These are phyloP conservation scores for Sphagnum magellanicum DNA, from an alignment of 228 moss, liverwort and hornwort species.

Conservation along the genomic window DNA sequence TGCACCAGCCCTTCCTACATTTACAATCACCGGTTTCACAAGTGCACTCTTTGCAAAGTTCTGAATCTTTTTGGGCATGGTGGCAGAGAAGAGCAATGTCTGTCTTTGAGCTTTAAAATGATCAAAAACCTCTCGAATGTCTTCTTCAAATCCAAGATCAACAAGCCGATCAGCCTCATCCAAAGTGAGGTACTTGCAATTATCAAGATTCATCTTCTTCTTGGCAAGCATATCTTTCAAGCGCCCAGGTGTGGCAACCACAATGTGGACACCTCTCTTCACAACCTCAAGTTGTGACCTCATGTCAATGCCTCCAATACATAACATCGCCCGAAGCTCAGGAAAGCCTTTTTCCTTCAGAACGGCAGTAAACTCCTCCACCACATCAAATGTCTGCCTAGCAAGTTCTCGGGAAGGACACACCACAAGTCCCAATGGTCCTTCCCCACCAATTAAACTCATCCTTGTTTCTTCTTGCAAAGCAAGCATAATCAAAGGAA, in stretches of 20 bases:
- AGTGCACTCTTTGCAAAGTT: conserved; percentile 92
- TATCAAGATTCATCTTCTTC: conserved; percentile 87
- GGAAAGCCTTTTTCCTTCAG: conserved; percentile 68
- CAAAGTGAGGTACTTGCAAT: conserved; percentile 75
- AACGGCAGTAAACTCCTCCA: conserved; percentile 78
- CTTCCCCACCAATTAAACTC: conserved; percentile 56
- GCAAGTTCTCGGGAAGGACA: conserved; percentile 95
- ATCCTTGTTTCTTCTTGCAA: conserved; percentile 66
- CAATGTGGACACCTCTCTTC: conserved; percentile 86
- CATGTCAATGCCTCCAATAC: conserved; percentile 96
- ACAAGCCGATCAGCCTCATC: conserved; percentile 93
- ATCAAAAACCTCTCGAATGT: conserved; percentile 91
- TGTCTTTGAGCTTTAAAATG: conserved; percentile 89
- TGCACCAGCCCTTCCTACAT: conserved; percentile 93
- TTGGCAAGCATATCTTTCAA: conserved; percentile 93
- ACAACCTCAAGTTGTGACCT: conserved; percentile 86
- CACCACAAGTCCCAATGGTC: conserved; percentile 81
- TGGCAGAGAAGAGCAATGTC: conserved; percentile 89
- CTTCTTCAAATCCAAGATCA: conserved; percentile 94
- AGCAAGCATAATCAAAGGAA: conserved; percentile 85
- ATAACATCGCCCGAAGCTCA: conserved; percentile 85
- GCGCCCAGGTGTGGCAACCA: conserved; percentile 91
- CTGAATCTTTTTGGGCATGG: conserved; percentile 96
- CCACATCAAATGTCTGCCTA: conserved; percentile 87
- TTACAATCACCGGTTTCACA: conserved; percentile 89